Evolutionary conservation across 2,329 filamentous ascomycete genomes (phyloP), one percentile per base, ranked within the genome.

Genomic region (Penicillium occitanis): DNA sequence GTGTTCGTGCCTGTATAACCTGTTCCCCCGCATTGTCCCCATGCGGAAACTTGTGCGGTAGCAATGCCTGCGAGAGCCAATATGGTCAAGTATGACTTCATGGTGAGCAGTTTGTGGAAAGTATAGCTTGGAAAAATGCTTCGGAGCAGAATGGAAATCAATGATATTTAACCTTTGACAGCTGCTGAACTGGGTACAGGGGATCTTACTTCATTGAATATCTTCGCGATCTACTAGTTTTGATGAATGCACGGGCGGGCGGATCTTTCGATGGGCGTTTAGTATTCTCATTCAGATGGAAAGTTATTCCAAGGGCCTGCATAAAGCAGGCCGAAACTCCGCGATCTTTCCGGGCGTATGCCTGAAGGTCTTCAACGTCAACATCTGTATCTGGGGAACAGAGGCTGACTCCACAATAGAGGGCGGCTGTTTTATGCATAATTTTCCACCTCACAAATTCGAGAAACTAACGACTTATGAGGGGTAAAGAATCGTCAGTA

Each of bases 21-120:
- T 37, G 11, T 17, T 11, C 55, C 55, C 3, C 55, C 55, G 33
- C 55, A 58, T 58, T 42, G 55, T 3, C 55, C 55, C 55, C 55
- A 58, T 17, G 55, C 50, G 4, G 37, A 35, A 8, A 61, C 30
- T 50, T 64, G 62, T 14, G 42, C 63, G 19, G 55, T 19, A 17
- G 28, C 33, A 25, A 40, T 5, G 28, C 25, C n/a, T 59, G 51
- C n/a, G 8, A 40, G 17, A 58, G 19, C 10, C 10, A 64, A 22
- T n/a, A 48, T 25, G 3, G 51, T 57, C 3, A 37, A 13, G 40
- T 50, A 37, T 11, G 11, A n/a, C 5, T 42, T 65, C 63, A 65
- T 65, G 42, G 42, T 61, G 17, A 48, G 17, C 35, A 46, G 28
- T 30, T 13, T 44, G 33, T 30, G 7, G 11, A 42, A 22, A 8